Conservation (phyloP, 2,329 filamentous ascomycete genomes). For the Ciborinia camelliae region DNA sequence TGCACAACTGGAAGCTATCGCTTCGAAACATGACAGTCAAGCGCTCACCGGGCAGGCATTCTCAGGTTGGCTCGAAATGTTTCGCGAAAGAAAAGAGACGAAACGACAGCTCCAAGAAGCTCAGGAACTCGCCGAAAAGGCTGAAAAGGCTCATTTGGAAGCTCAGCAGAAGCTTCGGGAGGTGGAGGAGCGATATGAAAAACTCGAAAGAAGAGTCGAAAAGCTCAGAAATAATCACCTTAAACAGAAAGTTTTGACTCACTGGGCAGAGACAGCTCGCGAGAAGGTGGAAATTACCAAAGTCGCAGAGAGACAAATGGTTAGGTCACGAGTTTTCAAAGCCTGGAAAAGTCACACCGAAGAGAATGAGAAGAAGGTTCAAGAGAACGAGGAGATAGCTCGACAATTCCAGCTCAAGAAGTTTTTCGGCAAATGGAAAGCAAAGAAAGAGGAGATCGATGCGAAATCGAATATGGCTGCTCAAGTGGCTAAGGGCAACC, state of each 20-base stretch:
- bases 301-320: conserved; percentile 65
- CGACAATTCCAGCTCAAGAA: conserved; percentile 51
- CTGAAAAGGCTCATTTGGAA: conserved; percentile 2
- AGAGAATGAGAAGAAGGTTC: conserved; percentile 42
- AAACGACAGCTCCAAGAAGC: not conserved
- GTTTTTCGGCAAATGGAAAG: conserved; percentile 50
- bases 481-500: conserved; percentile 34
- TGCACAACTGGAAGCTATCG: conserved; percentile 42
- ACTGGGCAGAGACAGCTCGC: conserved; percentile 65
- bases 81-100: conserved; percentile 25
- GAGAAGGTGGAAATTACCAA: conserved; percentile 65
- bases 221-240: conserved; percentile 65
- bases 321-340: conserved; percentile 65
- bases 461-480: conserved; percentile 32
- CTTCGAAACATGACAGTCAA: conserved; percentile 48
- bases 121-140: conserved; percentile 2
- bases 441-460: conserved; percentile 28
- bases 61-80: conserved; percentile 46
- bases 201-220: conserved; percentile 56
- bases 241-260: conserved; percentile 59
- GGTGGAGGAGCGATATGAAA: conserved; percentile 52
- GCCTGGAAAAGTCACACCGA: conserved; percentile 64
- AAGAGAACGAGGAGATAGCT: conserved; percentile 42
- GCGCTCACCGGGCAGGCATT: conserved; percentile 52
- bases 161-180: conserved; percentile 33